phyloP scores from a whole-genome alignment of 768 basidiomycete species.

The Phlegmacium glaucopus region DNA sequence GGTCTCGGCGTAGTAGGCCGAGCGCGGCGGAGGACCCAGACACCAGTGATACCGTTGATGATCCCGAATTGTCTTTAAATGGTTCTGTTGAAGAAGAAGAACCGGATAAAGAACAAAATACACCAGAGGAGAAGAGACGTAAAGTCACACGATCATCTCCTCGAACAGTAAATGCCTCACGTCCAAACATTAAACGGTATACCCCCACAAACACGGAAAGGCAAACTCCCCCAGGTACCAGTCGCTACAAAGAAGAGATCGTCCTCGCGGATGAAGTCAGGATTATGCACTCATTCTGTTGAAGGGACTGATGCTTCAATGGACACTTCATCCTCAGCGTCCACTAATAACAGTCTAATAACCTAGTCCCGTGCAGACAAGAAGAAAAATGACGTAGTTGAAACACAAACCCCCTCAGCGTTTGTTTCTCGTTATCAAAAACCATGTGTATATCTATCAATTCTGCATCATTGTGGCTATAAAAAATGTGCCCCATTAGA shows the following conservation, averaged over 20 bases:
- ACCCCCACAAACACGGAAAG: conserved; percentile 3
- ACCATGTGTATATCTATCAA: conserved; percentile 13
- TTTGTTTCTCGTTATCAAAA: background rate
- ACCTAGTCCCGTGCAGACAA: too few species aligned
- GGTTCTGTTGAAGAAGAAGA: conserved; percentile 5
- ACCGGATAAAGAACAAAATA: conserved; percentile 16
- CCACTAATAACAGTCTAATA: conserved; percentile 1
- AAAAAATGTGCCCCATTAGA: too few species aligned
- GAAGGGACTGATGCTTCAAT: conserved; percentile 7
- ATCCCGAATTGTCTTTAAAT: conserved; percentile 3
- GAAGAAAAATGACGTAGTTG: background rate
- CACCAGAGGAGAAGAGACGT: conserved; percentile 29
- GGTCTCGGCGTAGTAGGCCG: conserved; percentile 1
- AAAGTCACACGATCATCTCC: conserved; percentile 22
- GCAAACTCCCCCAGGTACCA: conserved; percentile 1
- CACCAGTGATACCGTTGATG: conserved; percentile 7
- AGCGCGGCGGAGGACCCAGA: background rate
- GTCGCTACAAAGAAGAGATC: background rate
- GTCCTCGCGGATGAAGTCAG: background rate
- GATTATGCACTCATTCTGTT: background rate
- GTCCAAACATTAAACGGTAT: conserved; percentile 9
- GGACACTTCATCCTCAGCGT: conserved; percentile 2
- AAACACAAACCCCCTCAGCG: too few species aligned
- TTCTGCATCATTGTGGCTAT: background rate
- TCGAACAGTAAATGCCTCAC: conserved; percentile 3